A percentile compares a stretch with the other conserved stretches of the same genome.
phyloP scores from a whole-genome alignment of 2,329 filamentous ascomycete genomes.

The Ophiostoma angusticollis region DNA sequence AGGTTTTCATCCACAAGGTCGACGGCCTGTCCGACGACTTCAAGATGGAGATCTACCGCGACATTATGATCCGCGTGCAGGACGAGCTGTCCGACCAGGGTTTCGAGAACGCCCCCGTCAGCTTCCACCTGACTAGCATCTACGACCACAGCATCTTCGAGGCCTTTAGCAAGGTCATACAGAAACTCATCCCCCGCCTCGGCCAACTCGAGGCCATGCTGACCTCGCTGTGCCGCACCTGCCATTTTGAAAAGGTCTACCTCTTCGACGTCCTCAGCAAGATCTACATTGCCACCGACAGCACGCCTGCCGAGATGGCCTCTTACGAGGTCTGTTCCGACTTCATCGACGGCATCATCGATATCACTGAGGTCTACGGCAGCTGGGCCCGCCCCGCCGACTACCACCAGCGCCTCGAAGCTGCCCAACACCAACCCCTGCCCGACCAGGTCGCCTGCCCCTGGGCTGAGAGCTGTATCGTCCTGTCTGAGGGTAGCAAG shows the following conservation, averaged over 20 bases:
- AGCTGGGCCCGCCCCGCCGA: slow-evolving; percentile 49
- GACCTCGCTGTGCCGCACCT: slow-evolving; percentile 85
- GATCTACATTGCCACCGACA: slow-evolving; percentile 96
- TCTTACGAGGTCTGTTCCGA: slow-evolving; percentile 98
- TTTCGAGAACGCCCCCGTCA: slow-evolving; percentile 85
- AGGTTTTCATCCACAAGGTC: slow-evolving; percentile 98
- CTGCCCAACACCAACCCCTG: slow-evolving; percentile 46
- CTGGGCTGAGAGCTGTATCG: slow-evolving; percentile 55
- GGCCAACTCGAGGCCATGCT: slow-evolving; percentile 87
- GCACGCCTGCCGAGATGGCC: slow-evolving; percentile 81
- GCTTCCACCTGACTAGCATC: slow-evolving; percentile 92
- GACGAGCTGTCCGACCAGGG: slow-evolving; percentile 90
- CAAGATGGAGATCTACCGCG: slow-evolving; percentile 87
- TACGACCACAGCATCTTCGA: slow-evolving; percentile 97
- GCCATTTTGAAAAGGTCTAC: slow-evolving; percentile 94
- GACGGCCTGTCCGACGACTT: slow-evolving; percentile 96
- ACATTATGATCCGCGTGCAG: slow-evolving; percentile 91
- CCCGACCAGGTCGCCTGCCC: slow-evolving; percentile 54
- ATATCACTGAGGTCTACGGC: slow-evolving; percentile 91
- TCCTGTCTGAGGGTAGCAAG: slow-evolving; percentile 49
- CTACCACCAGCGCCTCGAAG: slow-evolving; percentile 44
- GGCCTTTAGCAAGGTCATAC: slow-evolving; percentile 95
- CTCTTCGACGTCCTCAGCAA: slow-evolving; percentile 96
- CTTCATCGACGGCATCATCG: slow-evolving; percentile 96
- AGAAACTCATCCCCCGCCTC: slow-evolving; percentile 89